These are phyloP conservation scores for Podospora comata DNA, from an alignment of 495 filamentous ascomycete species.

Conservation along the genomic window DNA sequence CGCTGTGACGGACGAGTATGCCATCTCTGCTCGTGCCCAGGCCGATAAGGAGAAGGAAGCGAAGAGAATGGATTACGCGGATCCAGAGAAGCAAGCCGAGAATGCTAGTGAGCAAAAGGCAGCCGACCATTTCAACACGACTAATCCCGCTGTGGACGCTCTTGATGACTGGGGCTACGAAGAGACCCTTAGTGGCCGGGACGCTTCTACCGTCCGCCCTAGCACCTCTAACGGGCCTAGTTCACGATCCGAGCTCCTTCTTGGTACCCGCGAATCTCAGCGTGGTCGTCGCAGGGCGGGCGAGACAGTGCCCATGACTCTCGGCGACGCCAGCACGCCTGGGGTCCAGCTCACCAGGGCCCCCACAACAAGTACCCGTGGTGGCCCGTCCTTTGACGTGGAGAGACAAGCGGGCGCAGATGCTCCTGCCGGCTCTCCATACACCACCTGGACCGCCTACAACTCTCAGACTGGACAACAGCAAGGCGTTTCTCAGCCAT, in stretches of 20 bases:
- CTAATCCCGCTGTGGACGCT: conserved; percentile 36
- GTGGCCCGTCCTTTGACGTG: conserved; percentile 25
- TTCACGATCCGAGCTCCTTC: conserved; percentile 25
- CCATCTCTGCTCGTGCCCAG: conserved; percentile 56
- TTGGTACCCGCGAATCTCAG: conserved; percentile 37
- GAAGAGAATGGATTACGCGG: conserved; percentile 53
- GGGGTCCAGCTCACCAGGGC: conserved; percentile 38
- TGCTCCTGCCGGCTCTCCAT: conserved; percentile 25
- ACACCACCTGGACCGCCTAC: conserved; percentile 20
- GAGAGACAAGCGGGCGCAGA: conserved; percentile 30
- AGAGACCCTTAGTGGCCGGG: conserved; percentile 33
- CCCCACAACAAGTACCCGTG: conserved; percentile 15
- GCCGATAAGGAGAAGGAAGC: conserved; percentile 60
- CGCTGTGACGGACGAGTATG: conserved; percentile 62
- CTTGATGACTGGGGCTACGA: conserved; percentile 44
- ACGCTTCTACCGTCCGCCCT: conserved; percentile 31
- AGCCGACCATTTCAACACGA: conserved; percentile 38
- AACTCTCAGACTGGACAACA: conserved; percentile 3
- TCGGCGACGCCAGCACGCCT: conserved; percentile 24
- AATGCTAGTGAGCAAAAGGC: conserved; percentile 33
- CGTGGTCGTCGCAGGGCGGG: conserved; percentile 47
- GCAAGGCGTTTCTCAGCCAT: conserved; percentile 12
- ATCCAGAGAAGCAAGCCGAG: conserved; percentile 11
- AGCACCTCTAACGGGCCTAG: conserved; percentile 28
- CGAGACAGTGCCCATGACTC: conserved; percentile 34